Evolutionary conservation across 208 protist species (phyloP).

Genomic region (Leishmania gerbilli): DNA sequence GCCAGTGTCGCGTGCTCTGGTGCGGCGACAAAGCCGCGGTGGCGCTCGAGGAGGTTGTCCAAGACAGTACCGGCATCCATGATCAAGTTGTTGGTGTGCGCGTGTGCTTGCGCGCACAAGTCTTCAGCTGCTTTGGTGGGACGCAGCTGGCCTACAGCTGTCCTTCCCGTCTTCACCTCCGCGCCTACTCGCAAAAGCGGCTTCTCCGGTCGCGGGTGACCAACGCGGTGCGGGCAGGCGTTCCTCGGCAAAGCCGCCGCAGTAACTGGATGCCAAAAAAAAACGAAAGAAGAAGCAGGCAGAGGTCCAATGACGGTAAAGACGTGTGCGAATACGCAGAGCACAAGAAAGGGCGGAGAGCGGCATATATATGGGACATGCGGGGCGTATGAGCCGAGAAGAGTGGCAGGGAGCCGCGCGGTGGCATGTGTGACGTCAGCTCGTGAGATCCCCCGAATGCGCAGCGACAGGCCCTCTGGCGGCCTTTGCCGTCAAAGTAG

Average conservation of each 20-base stretch:
- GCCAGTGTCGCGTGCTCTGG: too few relatives aligned
- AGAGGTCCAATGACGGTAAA: background rate
- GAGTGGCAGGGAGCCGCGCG: background rate
- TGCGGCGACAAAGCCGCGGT: background rate
- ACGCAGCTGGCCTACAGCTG: background rate
- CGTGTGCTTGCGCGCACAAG: background rate
- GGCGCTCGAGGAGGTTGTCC: constrained; percentile 23
- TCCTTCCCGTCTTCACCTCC: background rate
- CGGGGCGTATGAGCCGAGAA: background rate
- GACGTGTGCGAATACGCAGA: background rate
- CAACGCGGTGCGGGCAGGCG: background rate
- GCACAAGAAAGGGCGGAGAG: background rate
- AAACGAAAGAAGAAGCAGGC: background rate
- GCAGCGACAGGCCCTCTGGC: background rate
- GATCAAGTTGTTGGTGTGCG: background rate
- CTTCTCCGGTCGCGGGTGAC: background rate
- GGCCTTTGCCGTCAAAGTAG: background rate
- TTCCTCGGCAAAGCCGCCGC: background rate
- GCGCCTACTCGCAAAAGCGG: background rate
- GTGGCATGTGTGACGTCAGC: background rate
- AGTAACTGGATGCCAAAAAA: background rate
- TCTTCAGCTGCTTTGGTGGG: background rate
- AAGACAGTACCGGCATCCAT: constrained; percentile 26
- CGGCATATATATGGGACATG: background rate
- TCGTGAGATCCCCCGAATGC: background rate